These are phyloP conservation scores for Hericium rajendrae DNA, from an alignment of 768 basidiomycete species.

Conservation along the genomic window DNA sequence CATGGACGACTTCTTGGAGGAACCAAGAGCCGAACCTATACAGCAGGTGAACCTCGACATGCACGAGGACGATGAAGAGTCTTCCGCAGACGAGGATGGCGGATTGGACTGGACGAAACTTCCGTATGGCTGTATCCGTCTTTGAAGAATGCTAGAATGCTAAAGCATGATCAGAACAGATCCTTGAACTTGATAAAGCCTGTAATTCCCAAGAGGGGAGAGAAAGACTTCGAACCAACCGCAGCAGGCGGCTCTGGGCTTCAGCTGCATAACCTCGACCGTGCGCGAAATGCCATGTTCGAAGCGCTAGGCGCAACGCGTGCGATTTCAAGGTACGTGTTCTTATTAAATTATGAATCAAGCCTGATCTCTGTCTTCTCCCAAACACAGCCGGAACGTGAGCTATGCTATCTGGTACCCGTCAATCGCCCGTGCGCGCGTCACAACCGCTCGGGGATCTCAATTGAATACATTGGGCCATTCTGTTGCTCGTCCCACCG, in stretches of 20 bases:
- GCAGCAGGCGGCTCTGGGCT: constrained; percentile 54
- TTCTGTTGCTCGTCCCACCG: constrained; percentile 46
- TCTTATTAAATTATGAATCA: constrained; percentile 10
- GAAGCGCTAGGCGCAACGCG: constrained; percentile 65
- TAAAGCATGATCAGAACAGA: neutral
- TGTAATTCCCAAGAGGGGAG: constrained; percentile 89
- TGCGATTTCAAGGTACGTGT: constrained; percentile 66
- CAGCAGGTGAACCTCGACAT: constrained; percentile 20
- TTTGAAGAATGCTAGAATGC: neutral
- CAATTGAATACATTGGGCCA: constrained; percentile 78
- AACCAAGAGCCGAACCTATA: constrained; percentile 22
- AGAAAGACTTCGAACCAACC: constrained; percentile 93
- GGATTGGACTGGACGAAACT: constrained; percentile 80
- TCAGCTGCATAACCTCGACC: constrained; percentile 74
- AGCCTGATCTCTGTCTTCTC: neutral
- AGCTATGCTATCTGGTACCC: constrained; percentile 82
- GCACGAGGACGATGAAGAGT: constrained; percentile 37
- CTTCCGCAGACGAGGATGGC: constrained; percentile 67
- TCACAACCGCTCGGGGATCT: constrained; percentile 70
- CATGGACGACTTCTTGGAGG: constrained; percentile 60
- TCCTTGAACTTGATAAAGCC: constrained; percentile 35
- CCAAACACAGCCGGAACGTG: constrained; percentile 49
- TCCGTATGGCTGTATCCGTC: constrained; percentile 31
- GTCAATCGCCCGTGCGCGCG: constrained; percentile 48
- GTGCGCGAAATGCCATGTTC: constrained; percentile 80